phyloP scores from a whole-genome alignment of 129 eudicot species.

The Artemisia argyi region DNA sequence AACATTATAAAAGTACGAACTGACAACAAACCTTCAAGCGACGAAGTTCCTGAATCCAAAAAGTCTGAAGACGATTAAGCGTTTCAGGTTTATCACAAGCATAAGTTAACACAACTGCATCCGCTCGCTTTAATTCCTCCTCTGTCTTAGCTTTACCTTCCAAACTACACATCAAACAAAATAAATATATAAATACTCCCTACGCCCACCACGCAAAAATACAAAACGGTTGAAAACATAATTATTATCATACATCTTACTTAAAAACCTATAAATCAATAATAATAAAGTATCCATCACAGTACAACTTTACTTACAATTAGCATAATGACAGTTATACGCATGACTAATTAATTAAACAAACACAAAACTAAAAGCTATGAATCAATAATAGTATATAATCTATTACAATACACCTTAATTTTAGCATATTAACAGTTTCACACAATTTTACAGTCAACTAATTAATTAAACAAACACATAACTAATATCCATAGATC shows the following conservation, averaged over 20 bases:
- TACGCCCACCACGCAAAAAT: background rate
- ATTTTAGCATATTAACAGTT: background rate
- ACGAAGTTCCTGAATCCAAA: slow-evolving; percentile 96
- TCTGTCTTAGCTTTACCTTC: slow-evolving; percentile 80
- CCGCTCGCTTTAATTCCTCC: slow-evolving; percentile 93
- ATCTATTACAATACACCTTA: background rate
- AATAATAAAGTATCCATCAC: too few species aligned
- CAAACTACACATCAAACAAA: slow-evolving; percentile 47
- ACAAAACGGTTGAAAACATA: too few species aligned
- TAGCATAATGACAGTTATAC: too few species aligned
- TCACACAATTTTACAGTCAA: background rate
- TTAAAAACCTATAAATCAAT: too few species aligned
- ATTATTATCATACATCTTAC: too few species aligned
- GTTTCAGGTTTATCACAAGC: slow-evolving; percentile 90
- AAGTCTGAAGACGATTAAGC: slow-evolving; percentile 61
- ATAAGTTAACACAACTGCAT: slow-evolving; percentile 82
- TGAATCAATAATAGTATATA: background rate
- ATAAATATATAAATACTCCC: background rate
- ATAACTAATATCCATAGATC: too few species aligned
- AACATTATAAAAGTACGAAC: background rate
- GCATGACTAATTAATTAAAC: background rate
- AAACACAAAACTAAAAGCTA: background rate
- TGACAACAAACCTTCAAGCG: slow-evolving; percentile 64
- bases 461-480: background rate
- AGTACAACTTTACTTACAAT: too few species aligned